Conservation (phyloP, 495 filamentous ascomycete genomes). For the Aspergillus baeticus region DNA sequence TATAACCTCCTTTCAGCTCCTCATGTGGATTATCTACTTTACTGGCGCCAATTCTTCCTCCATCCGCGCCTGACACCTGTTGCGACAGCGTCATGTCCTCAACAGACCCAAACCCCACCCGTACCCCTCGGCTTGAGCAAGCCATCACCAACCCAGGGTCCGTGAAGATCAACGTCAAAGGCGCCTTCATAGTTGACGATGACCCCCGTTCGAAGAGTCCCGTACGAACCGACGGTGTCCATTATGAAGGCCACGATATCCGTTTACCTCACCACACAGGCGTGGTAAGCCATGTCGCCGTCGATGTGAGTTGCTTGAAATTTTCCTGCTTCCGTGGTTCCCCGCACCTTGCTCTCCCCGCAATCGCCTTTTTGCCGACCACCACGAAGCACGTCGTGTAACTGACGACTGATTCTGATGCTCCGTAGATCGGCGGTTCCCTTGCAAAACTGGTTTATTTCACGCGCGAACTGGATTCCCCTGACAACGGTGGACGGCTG, state of each 20-base stretch:
- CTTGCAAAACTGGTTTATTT: constrained; percentile 97
- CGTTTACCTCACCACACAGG: constrained; percentile 92
- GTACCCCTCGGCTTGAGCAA: constrained; percentile 51
- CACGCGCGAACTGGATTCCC: constrained; percentile 76
- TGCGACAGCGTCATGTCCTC: constrained; percentile 20
- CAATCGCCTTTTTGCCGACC: constrained; percentile 23
- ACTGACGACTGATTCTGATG: constrained; percentile 22
- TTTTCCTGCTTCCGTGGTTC: constrained; percentile 24
- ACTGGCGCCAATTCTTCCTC: constrained; percentile 1
- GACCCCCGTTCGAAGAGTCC: constrained; percentile 55
- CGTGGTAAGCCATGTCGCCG: constrained; percentile 91
- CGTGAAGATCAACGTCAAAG: constrained; percentile 90
- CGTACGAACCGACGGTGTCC: constrained; percentile 55
- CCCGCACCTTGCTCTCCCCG: constrained; percentile 35
- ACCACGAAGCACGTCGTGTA: constrained; percentile 2
- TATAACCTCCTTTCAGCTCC: neutral
- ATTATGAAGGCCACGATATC: constrained; percentile 86
- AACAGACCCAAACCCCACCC: constrained; percentile 21
- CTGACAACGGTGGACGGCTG: constrained; percentile 81
- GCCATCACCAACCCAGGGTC: constrained; percentile 80
- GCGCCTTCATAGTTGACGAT: constrained; percentile 93
- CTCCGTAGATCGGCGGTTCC: constrained; percentile 84
- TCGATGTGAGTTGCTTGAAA: constrained; percentile 69
- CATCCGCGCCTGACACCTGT: constrained; percentile 18
- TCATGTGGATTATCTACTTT: neutral